phyloP scores from a whole-genome alignment of 140 eudicot genomes.

The Anethum foeniculum region DNA sequence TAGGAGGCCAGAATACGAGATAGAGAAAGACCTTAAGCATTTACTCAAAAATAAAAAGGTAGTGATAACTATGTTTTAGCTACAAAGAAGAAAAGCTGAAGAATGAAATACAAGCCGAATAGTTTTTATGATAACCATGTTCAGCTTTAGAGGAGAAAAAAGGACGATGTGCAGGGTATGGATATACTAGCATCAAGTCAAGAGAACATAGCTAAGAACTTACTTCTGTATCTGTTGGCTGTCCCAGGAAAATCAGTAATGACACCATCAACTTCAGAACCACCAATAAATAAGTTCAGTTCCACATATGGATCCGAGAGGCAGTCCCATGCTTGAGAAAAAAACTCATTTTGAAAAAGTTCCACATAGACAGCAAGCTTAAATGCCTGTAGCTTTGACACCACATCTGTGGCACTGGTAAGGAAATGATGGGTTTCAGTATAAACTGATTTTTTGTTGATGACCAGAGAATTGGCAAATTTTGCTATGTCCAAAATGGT shows the following conservation, averaged over 20 bases:
- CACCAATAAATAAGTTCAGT: slow-evolving; percentile 32
- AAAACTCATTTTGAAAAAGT: slow-evolving; percentile 53
- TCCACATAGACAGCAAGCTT: slow-evolving; percentile 55
- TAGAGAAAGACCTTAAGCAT: neutral
- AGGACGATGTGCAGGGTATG: neutral
- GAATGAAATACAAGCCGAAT: too few species aligned
- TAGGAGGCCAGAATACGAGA: neutral
- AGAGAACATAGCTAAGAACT: neutral
- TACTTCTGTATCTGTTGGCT: slow-evolving; percentile 66
- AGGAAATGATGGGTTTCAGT: slow-evolving; percentile 17
- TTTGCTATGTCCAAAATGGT: slow-evolving; percentile 45
- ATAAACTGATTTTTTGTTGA: slow-evolving; percentile 62
- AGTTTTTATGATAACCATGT: too few species aligned
- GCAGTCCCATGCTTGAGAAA: slow-evolving; percentile 70
- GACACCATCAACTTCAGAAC: slow-evolving; percentile 45
- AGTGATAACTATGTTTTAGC: neutral
- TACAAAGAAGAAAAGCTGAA: neutral
- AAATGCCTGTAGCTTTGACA: slow-evolving; percentile 48
- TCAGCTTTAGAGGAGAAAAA: neutral
- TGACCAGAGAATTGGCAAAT: slow-evolving; percentile 56
- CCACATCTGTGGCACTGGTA: slow-evolving; percentile 38
- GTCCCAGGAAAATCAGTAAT: slow-evolving; percentile 74
- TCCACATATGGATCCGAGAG: slow-evolving; percentile 63
- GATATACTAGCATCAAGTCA: neutral
- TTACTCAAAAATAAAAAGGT: neutral